phyloP scores from a whole-genome alignment of 805 yeast species.

The Ogataea corticis region DNA sequence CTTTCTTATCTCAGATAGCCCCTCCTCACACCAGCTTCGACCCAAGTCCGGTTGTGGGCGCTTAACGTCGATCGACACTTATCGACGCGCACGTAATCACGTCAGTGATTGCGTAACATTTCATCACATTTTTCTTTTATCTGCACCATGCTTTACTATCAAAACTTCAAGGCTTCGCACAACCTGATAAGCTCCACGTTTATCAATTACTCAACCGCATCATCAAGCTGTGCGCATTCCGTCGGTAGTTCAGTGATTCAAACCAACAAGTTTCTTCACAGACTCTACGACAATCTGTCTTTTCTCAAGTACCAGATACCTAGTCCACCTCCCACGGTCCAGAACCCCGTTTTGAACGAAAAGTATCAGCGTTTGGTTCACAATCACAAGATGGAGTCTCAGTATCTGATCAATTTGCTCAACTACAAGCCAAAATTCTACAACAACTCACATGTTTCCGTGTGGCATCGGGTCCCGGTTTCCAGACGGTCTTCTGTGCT shows the following conservation, averaged over 20 bases:
- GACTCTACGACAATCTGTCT: constrained; percentile 18
- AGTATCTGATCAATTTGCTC: constrained; percentile 36
- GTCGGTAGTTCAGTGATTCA: constrained; percentile 13
- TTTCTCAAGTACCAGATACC: constrained; percentile 26
- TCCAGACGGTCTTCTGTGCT: constrained; percentile 78
- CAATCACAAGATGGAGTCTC: constrained; percentile 35
- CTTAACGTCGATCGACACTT: constrained; percentile 13
- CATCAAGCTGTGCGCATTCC: constrained; percentile 10
- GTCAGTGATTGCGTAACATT: neutral
- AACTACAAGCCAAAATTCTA: constrained; percentile 37
- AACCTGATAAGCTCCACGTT: constrained; percentile 20
- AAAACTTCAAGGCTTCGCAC: constrained; percentile 23
- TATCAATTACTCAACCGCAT: constrained; percentile 20
- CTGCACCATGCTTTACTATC: constrained; percentile 18
- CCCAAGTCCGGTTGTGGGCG: too few species aligned
- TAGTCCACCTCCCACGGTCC: constrained; percentile 21
- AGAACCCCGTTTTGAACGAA: constrained; percentile 9
- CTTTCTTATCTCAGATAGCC: neutral
- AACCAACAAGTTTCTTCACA: constrained; percentile 17
- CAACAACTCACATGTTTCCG: constrained; percentile 35
- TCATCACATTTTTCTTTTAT: neutral
- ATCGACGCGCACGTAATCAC: neutral
- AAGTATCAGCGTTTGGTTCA: constrained; percentile 16
- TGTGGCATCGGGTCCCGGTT: constrained; percentile 68
- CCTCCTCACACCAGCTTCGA: neutral